Evolutionary conservation across 1,139 yeast genomes (phyloP).

Genomic region (Candida sp.): DNA sequence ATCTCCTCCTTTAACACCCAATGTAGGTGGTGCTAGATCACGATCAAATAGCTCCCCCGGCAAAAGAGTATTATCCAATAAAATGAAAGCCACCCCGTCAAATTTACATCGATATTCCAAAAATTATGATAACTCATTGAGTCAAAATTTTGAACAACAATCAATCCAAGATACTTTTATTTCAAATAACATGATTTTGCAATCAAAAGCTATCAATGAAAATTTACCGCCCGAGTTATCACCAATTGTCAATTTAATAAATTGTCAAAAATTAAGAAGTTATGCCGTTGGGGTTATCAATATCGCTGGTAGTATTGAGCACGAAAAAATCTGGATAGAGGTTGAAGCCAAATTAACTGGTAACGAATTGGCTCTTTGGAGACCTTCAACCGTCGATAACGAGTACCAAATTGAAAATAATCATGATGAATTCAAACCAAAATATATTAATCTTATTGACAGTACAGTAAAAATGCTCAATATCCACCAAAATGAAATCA

Average conservation of each 20-base stretch:
- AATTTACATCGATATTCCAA: constrained; percentile 35
- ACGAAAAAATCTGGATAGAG: constrained; percentile 27
- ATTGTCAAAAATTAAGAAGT: constrained; percentile 38
- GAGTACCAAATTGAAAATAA: constrained; percentile 15
- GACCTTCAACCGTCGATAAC: constrained; percentile 24
- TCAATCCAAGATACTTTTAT: constrained; percentile 4
- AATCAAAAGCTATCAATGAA: constrained; percentile 21
- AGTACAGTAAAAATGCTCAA: constrained; percentile 25
- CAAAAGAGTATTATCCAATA: constrained; percentile 23
- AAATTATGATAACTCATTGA: constrained; percentile 11
- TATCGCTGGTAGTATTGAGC: constrained; percentile 11
- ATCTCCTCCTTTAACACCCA: background rate
- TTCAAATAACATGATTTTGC: constrained; percentile 15
- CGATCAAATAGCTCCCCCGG: constrained; percentile 4
- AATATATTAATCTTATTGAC: constrained; percentile 50
- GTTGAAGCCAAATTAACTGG: constrained; percentile 50
- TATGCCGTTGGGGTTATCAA: constrained; percentile 33
- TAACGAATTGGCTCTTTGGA: constrained; percentile 50
- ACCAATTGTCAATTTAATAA: constrained; percentile 40
- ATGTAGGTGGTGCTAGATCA: background rate
- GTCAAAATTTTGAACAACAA: constrained; percentile 4
- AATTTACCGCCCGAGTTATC: constrained; percentile 35
- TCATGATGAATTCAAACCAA: constrained; percentile 37
- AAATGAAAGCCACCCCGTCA: constrained; percentile 33
- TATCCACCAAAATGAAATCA: constrained; percentile 17